Conservation (phyloP, 1,284 basidiomycete species). For the Omphalotus olearius region DNA sequence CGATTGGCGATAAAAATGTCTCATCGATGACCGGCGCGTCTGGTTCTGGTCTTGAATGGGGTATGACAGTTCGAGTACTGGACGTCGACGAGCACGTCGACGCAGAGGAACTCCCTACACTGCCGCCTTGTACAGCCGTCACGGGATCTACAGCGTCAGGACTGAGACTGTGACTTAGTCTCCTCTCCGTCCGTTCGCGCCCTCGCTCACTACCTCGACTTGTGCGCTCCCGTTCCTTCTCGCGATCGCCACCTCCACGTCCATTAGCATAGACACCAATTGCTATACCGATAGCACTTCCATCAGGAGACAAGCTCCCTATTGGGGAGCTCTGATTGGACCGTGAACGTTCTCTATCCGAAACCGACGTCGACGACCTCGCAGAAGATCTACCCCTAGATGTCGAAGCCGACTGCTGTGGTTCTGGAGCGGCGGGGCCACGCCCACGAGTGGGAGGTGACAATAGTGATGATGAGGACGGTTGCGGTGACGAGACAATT, state of each 20-base stretch:
- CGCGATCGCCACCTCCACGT: conserved; percentile 27
- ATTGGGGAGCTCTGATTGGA: conserved; percentile 34
- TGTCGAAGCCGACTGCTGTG: conserved; percentile 13
- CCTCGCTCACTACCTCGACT: conserved; percentile 31
- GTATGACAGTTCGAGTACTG: conserved; percentile 10
- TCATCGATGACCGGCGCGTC: background rate
- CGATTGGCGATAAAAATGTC: background rate
- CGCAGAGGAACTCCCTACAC: background rate
- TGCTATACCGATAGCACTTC: conserved; percentile 29
- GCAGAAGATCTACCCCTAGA: conserved; percentile 51
- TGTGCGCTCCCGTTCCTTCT: conserved; percentile 24
- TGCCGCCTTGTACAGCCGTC: background rate
- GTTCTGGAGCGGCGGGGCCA: conserved; percentile 18
- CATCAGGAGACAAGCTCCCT: conserved; percentile 61
- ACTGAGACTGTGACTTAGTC: conserved; percentile 45
- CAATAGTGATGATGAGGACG: conserved; percentile 20
- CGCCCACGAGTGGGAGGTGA: conserved; percentile 32
- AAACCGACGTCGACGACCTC: conserved; percentile 44
- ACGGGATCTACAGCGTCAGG: conserved; percentile 30
- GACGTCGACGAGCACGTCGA: conserved; percentile 3
- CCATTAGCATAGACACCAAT: conserved; percentile 26
- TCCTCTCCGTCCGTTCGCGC: conserved; percentile 41
- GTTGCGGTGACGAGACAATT: conserved; percentile 16
- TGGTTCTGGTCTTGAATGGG: background rate
- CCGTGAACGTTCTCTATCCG: conserved; percentile 34